A percentile compares a stretch with the other conserved stretches of the same genome.
These are phyloP conservation scores for Tolypocladium sp. DNA, from an alignment of 2,329 filamentous ascomycete species.

Conservation along the genomic window DNA sequence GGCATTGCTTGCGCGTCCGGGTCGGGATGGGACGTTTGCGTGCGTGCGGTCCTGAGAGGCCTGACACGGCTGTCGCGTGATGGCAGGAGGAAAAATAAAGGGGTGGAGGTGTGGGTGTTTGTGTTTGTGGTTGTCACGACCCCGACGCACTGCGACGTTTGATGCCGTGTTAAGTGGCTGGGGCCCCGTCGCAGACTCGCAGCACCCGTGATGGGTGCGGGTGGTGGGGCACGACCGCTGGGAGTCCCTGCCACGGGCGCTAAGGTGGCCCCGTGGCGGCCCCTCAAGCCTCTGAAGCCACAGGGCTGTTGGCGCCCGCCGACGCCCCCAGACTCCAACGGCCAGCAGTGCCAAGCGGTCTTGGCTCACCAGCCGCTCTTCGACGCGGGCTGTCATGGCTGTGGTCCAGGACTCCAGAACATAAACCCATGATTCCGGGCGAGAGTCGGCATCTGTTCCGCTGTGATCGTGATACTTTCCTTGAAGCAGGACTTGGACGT, in stretches of 20 bases:
- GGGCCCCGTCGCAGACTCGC: not conserved
- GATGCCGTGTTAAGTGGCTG: not conserved
- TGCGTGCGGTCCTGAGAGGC: not conserved
- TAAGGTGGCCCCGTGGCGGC: not conserved
- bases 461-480: not conserved
- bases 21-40: not conserved
- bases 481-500: not conserved
- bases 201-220: not conserved
- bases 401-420: no score
- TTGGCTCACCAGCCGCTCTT: no score
- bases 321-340: no score
- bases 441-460: not conserved
- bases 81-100: not conserved
- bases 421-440: not conserved
- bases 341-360: no score
- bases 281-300: not conserved
- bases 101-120: not conserved
- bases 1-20: slow-evolving; percentile 28
- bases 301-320: no score
- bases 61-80: not conserved
- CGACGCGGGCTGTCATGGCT: no score
- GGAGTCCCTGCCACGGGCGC: not conserved
- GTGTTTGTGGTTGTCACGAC: not conserved
- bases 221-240: not conserved
- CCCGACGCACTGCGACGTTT: not conserved